phyloP scores from a whole-genome alignment of 1,284 basidiomycete species.

The Rhodofomes roseus region DNA sequence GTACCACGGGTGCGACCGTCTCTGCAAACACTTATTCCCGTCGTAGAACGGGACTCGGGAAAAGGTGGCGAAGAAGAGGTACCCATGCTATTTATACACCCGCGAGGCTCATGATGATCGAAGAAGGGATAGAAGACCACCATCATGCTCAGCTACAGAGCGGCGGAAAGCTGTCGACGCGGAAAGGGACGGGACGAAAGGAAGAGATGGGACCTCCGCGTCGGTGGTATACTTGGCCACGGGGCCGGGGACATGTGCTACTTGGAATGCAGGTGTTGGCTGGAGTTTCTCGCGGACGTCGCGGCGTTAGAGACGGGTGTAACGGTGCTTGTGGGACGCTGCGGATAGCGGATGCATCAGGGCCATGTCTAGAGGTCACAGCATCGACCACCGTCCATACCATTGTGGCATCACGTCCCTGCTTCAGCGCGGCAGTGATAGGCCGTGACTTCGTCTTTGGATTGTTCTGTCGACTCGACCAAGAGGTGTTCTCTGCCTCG shows the following conservation, averaged over 20 bases:
- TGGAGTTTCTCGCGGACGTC: neutral
- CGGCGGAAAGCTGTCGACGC: neutral
- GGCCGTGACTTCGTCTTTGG: neutral
- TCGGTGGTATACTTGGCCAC: neutral
- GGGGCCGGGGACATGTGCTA: neutral
- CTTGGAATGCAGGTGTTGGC: neutral
- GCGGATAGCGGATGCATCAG: neutral
- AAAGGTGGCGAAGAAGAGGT: neutral
- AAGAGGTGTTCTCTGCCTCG: conserved; percentile 4
- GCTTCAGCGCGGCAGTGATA: neutral
- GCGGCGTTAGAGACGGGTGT: neutral
- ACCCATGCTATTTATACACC: conserved; percentile 5
- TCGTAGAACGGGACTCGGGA: neutral
- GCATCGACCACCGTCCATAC: too few relatives aligned
- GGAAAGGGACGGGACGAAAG: neutral
- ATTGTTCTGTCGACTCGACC: conserved; percentile 1
- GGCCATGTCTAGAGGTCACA: neutral
- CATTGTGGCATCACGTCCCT: neutral
- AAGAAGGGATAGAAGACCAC: neutral
- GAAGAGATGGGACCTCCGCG: neutral
- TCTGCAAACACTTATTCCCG: neutral
- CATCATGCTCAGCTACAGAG: neutral
- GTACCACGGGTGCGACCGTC: neutral
- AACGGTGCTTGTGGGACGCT: neutral
- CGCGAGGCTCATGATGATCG: neutral